phyloP scores from a whole-genome alignment of 805 yeast species.

The Pichia pseudocactophila region DNA sequence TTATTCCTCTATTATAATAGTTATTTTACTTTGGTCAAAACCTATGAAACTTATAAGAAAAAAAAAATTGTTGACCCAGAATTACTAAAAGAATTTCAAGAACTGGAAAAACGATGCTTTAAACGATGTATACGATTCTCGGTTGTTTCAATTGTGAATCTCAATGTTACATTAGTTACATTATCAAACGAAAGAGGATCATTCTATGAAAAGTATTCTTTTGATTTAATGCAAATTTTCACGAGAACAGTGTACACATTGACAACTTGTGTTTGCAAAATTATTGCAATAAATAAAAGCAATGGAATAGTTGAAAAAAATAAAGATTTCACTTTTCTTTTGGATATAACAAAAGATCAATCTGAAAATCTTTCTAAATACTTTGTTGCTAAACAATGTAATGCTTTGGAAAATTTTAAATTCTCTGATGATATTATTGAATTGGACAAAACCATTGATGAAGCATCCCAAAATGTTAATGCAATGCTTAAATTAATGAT shows the following conservation, averaged over 20 bases:
- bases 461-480: slow-evolving; percentile 13
- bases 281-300: slow-evolving; percentile 4
- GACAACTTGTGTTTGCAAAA: slow-evolving; percentile 12
- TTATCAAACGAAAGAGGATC: slow-evolving; percentile 6
- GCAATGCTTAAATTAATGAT: slow-evolving; percentile 17
- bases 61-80: neutral
- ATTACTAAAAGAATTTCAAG: slow-evolving; percentile 9
- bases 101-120: slow-evolving; percentile 12
- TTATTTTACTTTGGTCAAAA: slow-evolving; percentile 7
- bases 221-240: slow-evolving; percentile 20
- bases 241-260: slow-evolving; percentile 13
- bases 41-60: slow-evolving; percentile 1
- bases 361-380: slow-evolving; percentile 4
- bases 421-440: slow-evolving; percentile 1
- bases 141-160: slow-evolving; percentile 14
- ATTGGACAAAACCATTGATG: slow-evolving; percentile 9
- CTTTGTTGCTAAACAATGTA: slow-evolving; percentile 4
- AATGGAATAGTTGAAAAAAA: slow-evolving; percentile 1
- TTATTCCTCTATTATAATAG: slow-evolving; percentile 17
- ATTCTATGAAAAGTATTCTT: slow-evolving; percentile 14
- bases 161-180: slow-evolving; percentile 14
- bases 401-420: neutral
- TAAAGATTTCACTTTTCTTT: slow-evolving; percentile 3
- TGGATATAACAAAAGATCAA: slow-evolving; percentile 8
- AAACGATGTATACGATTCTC: slow-evolving; percentile 14